phyloP scores from a whole-genome alignment of 2,329 filamentous ascomycete species.

The Dendrostoma leiphaemia region DNA sequence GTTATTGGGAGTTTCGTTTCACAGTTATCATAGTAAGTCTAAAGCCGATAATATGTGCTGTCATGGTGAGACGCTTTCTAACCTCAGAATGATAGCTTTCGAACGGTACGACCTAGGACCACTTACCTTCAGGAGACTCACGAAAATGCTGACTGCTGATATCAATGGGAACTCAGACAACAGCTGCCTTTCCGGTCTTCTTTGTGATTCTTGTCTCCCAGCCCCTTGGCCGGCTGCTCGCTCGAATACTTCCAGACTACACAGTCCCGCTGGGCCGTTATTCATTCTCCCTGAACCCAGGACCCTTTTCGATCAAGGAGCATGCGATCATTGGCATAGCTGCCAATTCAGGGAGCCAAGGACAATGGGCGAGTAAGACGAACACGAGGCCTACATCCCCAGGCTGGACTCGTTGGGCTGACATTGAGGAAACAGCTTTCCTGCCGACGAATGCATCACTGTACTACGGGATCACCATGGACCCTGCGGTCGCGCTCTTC shows the following conservation, averaged over 20 bases:
- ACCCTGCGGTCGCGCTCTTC: conserved; percentile 21
- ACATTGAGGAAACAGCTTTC: conserved; percentile 2
- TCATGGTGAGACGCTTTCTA: no score
- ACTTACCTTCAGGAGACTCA: neutral
- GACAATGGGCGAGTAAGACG: conserved; percentile 19
- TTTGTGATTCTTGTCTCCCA: conserved; percentile 23
- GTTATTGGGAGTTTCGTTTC: conserved; percentile 19
- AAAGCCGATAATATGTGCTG: no score
- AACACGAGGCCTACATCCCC: neutral
- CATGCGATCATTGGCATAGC: conserved; percentile 24
- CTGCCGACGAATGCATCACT: conserved; percentile 20
- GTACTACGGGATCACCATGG: conserved; percentile 21
- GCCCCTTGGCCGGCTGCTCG: conserved; percentile 20
- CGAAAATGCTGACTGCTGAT: neutral
- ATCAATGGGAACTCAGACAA: no score
- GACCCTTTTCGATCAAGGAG: conserved; percentile 22
- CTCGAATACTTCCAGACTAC: conserved; percentile 19
- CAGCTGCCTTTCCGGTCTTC: conserved; percentile 20
- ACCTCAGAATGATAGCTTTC: conserved; percentile 7
- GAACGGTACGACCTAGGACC: neutral
- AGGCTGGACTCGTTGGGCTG: no score
- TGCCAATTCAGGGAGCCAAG: conserved; percentile 21
- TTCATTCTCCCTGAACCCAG: conserved; percentile 22
- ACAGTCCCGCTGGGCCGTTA: conserved; percentile 13
- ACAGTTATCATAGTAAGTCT: conserved; percentile 16